Percentiles rank a stretch among this genome's conserved stretches.
phyloP scores from a whole-genome alignment of 176 grass and related monocot genomes.

The Olyra latifolia region DNA sequence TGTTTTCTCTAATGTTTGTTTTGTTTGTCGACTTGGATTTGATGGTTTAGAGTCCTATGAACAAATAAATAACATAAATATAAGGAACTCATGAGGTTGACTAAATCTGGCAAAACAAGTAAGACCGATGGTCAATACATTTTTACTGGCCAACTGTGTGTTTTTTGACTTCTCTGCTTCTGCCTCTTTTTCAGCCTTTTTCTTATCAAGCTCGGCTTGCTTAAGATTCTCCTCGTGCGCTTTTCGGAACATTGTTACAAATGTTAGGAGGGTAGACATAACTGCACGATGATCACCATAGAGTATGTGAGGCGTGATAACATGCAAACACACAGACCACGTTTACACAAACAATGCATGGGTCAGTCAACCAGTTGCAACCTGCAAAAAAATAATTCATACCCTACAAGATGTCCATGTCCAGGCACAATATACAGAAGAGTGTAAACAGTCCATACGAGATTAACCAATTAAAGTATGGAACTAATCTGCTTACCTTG shows the following conservation, averaged over 20 bases:
- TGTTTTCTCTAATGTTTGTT: conserved; percentile 60
- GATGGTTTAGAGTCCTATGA: conserved; percentile 52
- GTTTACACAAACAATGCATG: neutral
- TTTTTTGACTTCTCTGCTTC: conserved; percentile 71
- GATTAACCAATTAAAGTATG: neutral
- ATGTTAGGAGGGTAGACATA: conserved; percentile 79
- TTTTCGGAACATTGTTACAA: conserved; percentile 82
- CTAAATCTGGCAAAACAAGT: neutral
- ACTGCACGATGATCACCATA: conserved; percentile 57
- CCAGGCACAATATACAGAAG: neutral
- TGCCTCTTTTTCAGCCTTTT: conserved; percentile 83
- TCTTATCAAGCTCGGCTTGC: conserved; percentile 92
- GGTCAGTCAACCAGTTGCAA: neutral
- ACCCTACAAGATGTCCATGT: neutral
- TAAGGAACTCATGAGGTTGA: neutral
- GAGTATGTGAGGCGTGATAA: neutral
- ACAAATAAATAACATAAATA: conserved; percentile 29
- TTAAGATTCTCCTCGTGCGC: conserved; percentile 93
- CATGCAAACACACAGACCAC: conserved; percentile 29
- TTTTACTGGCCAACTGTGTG: conserved; percentile 47
- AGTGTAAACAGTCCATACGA: conserved; percentile 14
- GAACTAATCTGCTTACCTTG: conserved; percentile 59
- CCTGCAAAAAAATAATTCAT: neutral
- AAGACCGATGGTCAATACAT: conserved; percentile 39
- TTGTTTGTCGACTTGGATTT: conserved; percentile 66